Evolutionary conservation across 108 stramenopile genomes (phyloP), one percentile per base, ranked within the genome.

Genomic region (Pseudonitzschia multistriata): DNA sequence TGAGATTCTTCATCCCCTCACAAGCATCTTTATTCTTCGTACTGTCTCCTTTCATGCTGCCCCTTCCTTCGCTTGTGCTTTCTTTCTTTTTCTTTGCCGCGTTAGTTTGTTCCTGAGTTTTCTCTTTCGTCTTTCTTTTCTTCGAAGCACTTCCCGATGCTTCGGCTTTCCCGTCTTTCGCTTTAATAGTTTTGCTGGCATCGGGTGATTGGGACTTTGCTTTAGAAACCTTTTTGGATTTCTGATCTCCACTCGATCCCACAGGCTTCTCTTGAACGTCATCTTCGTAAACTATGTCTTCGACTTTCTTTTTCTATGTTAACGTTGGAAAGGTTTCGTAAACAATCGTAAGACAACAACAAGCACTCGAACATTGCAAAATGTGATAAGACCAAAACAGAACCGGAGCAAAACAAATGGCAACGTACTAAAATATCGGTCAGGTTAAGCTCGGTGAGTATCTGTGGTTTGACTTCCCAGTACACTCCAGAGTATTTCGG

Each of bases 401-500:
- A 6, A 4, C 7, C 49, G 49, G 24, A 2, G 3, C 50, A 22
- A 52, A 52, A 52, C 22, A 24, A 8, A 25, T 19, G 15, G 3
- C 21, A 6, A 74, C 67, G 70, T 77, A 69, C 75, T 68, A 77
- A 17, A 17, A 73, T 25, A 6, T 79, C 79, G 22, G 64, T 64
- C 31, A 92, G 71, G 34, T 63, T 78, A 22, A 90, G 79, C 19
- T 82, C 65, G 19, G 72, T 59, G 49, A 89, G 73, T 29, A 88
- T 76, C 35, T 83, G 82, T 17, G 67, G 31, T 63, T 94, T 91
- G 31, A 94, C 92, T 68, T 83, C 83, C 92, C 92, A 94, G 49
- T 87, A 73, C n/a, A 86, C 81, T 0, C 86, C 87, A 15, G 78
- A 71, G 22, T 56, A 53, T 31, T 35, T 48, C 5, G 83, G 71